These are phyloP conservation scores for Beauveria sp. DNA, from an alignment of 2,329 filamentous ascomycete species.

Conservation along the genomic window DNA sequence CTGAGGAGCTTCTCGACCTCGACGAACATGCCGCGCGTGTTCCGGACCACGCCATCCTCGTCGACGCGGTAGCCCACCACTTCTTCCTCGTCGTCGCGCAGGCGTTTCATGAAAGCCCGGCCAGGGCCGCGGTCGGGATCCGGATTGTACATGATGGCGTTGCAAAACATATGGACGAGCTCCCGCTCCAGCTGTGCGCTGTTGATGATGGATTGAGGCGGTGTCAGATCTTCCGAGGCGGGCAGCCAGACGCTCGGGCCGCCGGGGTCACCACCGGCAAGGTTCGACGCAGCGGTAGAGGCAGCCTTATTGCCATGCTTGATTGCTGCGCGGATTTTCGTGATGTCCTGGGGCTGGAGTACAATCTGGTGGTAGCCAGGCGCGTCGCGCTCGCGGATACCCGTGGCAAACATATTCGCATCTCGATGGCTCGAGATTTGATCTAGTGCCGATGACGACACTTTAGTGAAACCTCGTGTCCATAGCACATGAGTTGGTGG, in stretches of 20 bases:
- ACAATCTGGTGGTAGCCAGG: slow-evolving; percentile 70
- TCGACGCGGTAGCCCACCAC: slow-evolving; percentile 58
- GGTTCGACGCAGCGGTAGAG: slow-evolving; percentile 49
- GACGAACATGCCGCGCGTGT: slow-evolving; percentile 82
- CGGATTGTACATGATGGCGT: slow-evolving; percentile 97
- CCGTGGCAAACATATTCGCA: slow-evolving; percentile 71
- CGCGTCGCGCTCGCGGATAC: slow-evolving; percentile 66
- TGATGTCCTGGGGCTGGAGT: slow-evolving; percentile 67
- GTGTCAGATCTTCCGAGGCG: slow-evolving; percentile 67
- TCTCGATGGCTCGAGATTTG: slow-evolving; percentile 70
- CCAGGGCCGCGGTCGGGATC: slow-evolving; percentile 68
- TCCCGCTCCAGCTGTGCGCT: slow-evolving; percentile 88
- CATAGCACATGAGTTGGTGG: slow-evolving; percentile 64
- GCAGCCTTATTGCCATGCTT: slow-evolving; percentile 63
- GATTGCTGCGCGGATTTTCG: slow-evolving; percentile 68
- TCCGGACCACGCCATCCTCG: slow-evolving; percentile 80
- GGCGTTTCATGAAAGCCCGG: slow-evolving; percentile 45
- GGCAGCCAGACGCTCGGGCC: slow-evolving; percentile 56
- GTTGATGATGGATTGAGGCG: slow-evolving; percentile 87
- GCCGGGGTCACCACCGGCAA: slow-evolving; percentile 52
- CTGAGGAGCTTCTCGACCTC: slow-evolving; percentile 75
- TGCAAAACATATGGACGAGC: slow-evolving; percentile 92
- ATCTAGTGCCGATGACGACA: slow-evolving; percentile 65
- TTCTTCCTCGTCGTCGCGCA: slow-evolving; percentile 36
- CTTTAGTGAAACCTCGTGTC: slow-evolving; percentile 67